phyloP scores from a whole-genome alignment of 176 grass and related monocot species.

The Raddia distichophylla region DNA sequence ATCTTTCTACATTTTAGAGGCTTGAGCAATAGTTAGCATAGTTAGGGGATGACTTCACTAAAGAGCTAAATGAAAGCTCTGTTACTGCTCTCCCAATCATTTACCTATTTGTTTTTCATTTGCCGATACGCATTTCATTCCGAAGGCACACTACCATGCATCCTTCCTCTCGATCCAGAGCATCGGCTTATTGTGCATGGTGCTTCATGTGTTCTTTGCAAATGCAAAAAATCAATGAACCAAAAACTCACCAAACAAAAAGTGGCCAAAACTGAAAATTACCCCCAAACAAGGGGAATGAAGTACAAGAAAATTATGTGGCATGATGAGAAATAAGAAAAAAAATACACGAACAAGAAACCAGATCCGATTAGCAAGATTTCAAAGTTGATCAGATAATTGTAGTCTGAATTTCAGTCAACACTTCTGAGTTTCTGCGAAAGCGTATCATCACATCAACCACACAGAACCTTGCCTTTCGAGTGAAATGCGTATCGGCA shows the following conservation, averaged over 20 bases:
- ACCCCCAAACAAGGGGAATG: too few relatives aligned
- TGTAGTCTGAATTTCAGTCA: conserved; percentile 68
- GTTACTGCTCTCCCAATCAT: neutral
- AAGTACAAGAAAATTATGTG: too few relatives aligned
- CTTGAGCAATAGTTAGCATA: neutral
- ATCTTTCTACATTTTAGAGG: neutral
- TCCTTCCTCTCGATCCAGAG: conserved; percentile 61
- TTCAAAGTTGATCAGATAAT: conserved; percentile 63
- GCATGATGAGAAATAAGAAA: too few relatives aligned
- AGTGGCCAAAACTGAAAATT: too few relatives aligned
- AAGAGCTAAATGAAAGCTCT: neutral
- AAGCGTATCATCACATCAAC: too few relatives aligned
- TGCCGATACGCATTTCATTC: too few relatives aligned
- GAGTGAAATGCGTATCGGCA: conserved; percentile 20
- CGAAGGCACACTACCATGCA: conserved; percentile 62
- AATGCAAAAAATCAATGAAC: too few relatives aligned
- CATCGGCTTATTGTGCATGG: conserved; percentile 75
- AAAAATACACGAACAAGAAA: neutral
- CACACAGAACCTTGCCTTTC: neutral
- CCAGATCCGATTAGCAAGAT: neutral
- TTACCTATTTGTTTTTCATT: neutral
- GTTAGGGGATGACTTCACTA: neutral
- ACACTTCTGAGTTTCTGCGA: conserved; percentile 37
- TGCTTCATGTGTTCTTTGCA: too few relatives aligned
- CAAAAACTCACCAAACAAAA: too few relatives aligned